These are phyloP conservation scores for Gyromitra esculenta DNA, from an alignment of 2,329 filamentous ascomycete species.

Conservation along the genomic window DNA sequence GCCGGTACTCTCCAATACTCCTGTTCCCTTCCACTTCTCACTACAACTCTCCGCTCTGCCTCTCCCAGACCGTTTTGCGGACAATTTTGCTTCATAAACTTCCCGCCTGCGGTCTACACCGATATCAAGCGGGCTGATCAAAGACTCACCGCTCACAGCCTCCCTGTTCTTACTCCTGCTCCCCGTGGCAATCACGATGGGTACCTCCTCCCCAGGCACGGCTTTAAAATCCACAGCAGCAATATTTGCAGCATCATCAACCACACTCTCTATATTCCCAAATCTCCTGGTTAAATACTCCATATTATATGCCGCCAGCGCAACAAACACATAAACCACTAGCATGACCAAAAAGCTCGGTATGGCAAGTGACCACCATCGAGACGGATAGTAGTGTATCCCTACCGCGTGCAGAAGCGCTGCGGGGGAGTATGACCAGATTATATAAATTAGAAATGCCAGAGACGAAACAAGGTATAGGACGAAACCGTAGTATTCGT, in stretches of 20 bases:
- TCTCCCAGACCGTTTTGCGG: conserved; percentile 58
- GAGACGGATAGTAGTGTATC: conserved; percentile 95
- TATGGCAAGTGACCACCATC: conserved; percentile 96
- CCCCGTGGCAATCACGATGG: conserved; percentile 18
- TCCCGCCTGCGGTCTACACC: conserved; percentile 30
- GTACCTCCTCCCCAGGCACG: conserved; percentile 39
- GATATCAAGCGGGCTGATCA: conserved; percentile 43
- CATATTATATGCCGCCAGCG: conserved; percentile 88
- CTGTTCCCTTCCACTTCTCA: conserved; percentile 60
- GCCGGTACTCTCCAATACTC: conserved; percentile 58
- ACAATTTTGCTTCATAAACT: conserved; percentile 61
- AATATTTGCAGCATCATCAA: conserved; percentile 87
- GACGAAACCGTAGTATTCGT: conserved; percentile 99
- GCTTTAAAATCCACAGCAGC: conserved; percentile 76
- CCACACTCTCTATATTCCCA: conserved; percentile 83
- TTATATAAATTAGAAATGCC: conserved; percentile 76
- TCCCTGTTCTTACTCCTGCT: conserved; percentile 61
- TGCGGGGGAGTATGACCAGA: conserved; percentile 91
- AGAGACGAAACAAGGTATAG: conserved; percentile 89
- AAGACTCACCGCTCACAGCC: conserved; percentile 49
- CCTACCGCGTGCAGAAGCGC: conserved; percentile 92
- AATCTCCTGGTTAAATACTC: conserved; percentile 86
- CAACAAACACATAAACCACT: conserved; percentile 92
- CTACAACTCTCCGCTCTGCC: conserved; percentile 60
- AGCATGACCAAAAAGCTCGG: conserved; percentile 89